Evolutionary conservation across 2,329 filamentous ascomycete species (phyloP).

Genomic region (Colletotrichum agaves): DNA sequence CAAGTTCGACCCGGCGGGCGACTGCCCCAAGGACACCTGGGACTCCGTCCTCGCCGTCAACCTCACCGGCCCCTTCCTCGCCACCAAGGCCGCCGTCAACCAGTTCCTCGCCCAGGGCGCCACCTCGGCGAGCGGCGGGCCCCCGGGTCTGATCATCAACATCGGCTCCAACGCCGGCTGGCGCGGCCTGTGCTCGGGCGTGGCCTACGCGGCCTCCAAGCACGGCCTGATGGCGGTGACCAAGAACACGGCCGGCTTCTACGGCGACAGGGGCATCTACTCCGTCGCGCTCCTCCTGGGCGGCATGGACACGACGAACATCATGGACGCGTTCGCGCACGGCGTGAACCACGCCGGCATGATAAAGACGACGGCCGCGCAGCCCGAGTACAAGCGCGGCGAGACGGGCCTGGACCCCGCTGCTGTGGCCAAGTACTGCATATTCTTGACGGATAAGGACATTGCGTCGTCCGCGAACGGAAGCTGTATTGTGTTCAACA

Average conservation of each 20-base stretch:
- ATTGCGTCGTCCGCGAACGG: conserved; percentile 49
- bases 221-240: conserved; percentile 65
- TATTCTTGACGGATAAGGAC: conserved; percentile 49
- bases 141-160: conserved; percentile 41
- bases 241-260: conserved; percentile 67
- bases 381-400: conserved; percentile 44
- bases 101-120: conserved; percentile 55
- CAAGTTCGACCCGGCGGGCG: conserved; percentile 63
- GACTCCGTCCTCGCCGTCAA: conserved; percentile 66
- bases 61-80: conserved; percentile 64
- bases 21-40: conserved; percentile 59
- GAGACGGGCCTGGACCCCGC: conserved; percentile 45
- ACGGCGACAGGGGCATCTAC: conserved; percentile 62
- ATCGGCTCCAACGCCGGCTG: conserved; percentile 38
- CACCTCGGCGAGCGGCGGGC: conserved; percentile 24
- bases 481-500: conserved; percentile 46
- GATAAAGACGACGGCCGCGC: conserved; percentile 40
- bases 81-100: conserved; percentile 62
- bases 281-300: conserved; percentile 35
- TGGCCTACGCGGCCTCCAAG: conserved; percentile 64
- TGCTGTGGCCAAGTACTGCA: conserved; percentile 53
- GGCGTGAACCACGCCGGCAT: conserved; percentile 49
- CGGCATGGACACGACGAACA: conserved; percentile 35
- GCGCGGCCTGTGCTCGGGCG: conserved; percentile 45
- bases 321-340: conserved; percentile 50